Conservation (phyloP, 2,329 filamentous ascomycete species). For the Xylaria sp. region DNA sequence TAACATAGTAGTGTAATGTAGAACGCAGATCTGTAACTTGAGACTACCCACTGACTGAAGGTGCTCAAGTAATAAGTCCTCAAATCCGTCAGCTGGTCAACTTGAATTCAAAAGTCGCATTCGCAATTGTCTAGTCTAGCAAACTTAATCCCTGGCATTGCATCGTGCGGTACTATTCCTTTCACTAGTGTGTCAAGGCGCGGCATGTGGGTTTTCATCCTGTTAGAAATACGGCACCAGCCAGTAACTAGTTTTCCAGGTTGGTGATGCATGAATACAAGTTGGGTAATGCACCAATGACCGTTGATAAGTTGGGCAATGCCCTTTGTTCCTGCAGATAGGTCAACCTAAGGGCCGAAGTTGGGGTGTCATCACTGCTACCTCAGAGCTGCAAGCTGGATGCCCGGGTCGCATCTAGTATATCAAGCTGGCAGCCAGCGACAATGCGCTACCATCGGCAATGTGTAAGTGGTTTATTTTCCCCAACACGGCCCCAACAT, state of each 20-base stretch:
- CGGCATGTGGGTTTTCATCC: constrained; percentile 4
- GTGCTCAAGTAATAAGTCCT: not conserved
- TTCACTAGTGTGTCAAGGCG: constrained; percentile 4
- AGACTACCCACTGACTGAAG: not conserved
- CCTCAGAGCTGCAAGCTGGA: constrained; percentile 13
- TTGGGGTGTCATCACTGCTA: constrained; percentile 18
- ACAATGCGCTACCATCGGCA: constrained; percentile 11
- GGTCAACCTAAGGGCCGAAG: constrained; percentile 25
- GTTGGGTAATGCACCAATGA: constrained; percentile 23
- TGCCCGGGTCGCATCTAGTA: constrained; percentile 22
- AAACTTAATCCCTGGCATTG: constrained; percentile 15
- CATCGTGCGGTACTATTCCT: constrained; percentile 7
- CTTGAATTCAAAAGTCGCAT: not conserved
- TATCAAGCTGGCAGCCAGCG: constrained; percentile 11
- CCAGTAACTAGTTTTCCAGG: not conserved
- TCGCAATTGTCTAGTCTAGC: not conserved
- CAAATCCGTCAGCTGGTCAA: not conserved
- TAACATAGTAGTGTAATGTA: not conserved
- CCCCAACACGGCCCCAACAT: constrained; percentile 17
- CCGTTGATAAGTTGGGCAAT: constrained; percentile 4
- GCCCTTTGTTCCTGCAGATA: constrained; percentile 31
- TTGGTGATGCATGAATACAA: constrained; percentile 25
- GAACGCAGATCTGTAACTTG: not conserved
- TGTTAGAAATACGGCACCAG: constrained; percentile 5
- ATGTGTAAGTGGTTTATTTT: constrained; percentile 11